Percentiles rank a stretch among this genome's conserved stretches.
phyloP scores from a whole-genome alignment of 345 rosid genomes.

The Triadica sebifera region DNA sequence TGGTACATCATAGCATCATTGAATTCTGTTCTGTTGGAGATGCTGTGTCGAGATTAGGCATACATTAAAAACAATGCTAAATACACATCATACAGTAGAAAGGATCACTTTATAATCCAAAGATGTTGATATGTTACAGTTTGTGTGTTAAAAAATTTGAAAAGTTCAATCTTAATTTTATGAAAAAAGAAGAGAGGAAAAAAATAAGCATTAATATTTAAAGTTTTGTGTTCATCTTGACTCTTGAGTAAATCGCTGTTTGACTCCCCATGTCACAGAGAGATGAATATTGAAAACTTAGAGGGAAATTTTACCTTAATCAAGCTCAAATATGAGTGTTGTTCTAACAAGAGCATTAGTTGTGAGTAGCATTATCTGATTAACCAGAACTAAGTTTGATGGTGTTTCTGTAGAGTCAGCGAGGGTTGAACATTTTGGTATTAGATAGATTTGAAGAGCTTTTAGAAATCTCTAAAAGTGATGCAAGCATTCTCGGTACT shows the following conservation, averaged over 20 bases:
- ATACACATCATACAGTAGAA: not conserved
- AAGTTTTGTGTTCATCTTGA: no score
- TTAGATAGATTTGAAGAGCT: not conserved
- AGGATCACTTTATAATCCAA: not conserved
- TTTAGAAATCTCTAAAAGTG: not conserved
- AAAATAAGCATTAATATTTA: not conserved
- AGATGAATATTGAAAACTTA: not conserved
- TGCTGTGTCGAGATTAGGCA: not conserved
- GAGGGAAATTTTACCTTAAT: not conserved
- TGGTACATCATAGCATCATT: not conserved
- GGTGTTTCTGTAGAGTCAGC: not conserved
- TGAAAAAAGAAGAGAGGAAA: not conserved
- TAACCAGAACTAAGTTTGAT: not conserved
- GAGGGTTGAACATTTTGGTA: not conserved
- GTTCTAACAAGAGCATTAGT: no score
- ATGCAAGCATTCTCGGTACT: not conserved
- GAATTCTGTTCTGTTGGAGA: not conserved
- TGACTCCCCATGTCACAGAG: not conserved
- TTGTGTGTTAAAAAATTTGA: not conserved
- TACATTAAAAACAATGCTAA: not conserved
- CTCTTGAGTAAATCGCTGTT: no score
- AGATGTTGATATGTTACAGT: not conserved
- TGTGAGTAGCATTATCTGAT: not conserved
- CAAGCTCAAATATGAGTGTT: not conserved
- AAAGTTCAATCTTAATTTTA: not conserved